Evolutionary conservation across 164 flowering plant species (phyloP).

Genomic region (Litsea cubeba): DNA sequence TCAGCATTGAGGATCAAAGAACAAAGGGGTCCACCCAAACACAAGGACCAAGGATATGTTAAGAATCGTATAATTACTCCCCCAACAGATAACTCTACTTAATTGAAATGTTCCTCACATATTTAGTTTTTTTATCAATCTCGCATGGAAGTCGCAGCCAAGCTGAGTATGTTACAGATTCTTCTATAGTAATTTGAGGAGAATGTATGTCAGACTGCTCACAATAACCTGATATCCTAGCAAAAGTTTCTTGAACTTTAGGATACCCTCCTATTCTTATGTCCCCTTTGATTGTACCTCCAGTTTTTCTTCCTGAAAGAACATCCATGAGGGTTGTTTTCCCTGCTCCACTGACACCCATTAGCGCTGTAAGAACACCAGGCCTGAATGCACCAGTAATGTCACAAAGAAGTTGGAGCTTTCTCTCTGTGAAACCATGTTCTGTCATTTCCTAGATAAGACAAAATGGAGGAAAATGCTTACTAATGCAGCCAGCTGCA

Average conservation of each 20-base stretch:
- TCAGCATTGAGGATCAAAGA: neutral
- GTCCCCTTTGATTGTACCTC: slow-evolving; percentile 68
- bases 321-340: slow-evolving; percentile 85
- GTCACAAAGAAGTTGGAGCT: slow-evolving; percentile 58
- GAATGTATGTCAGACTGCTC: slow-evolving; percentile 83
- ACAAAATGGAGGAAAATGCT: neutral
- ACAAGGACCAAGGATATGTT: neutral
- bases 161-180: slow-evolving; percentile 70
- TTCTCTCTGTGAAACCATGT: slow-evolving; percentile 48
- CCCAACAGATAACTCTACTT: neutral
- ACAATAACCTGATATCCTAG: slow-evolving; percentile 81
- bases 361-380: slow-evolving; percentile 75
- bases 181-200: slow-evolving; percentile 70
- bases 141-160: slow-evolving; percentile 60
- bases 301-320: slow-evolving; percentile 76
- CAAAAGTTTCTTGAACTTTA: slow-evolving; percentile 73
- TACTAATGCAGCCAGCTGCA: neutral
- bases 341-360: slow-evolving; percentile 92
- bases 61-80: neutral
- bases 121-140: slow-evolving; percentile 47
- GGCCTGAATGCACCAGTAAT: slow-evolving; percentile 69
- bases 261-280: slow-evolving; percentile 67
- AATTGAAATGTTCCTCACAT: slow-evolving; percentile 28
- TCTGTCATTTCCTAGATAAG: slow-evolving; percentile 55
- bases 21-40: neutral